Base-by-base conservation (phyloP, 352 stramenopile species). In the Saprolegnia diclina region DNA sequence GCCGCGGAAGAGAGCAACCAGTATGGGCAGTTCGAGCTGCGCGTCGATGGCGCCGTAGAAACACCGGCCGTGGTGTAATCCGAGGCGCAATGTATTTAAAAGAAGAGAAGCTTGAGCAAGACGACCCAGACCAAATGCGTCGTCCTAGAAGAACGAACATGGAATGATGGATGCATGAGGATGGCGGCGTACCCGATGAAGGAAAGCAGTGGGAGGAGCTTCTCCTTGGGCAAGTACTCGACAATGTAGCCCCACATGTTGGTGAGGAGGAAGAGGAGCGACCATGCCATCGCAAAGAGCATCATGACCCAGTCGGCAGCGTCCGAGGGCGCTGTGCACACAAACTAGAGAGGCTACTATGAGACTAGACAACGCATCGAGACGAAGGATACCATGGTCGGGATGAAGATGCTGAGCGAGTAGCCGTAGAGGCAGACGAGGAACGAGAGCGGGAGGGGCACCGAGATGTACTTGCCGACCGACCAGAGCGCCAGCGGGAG, bases 51-150 rank as follows among this genome's bases (percentile, higher is more conserved):
- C 24, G 45, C 45, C 18, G 21, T 52, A 52, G 13, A 24, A 35
- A 9, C 52, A 59, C 11, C 19, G 3, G 35, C 37, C n/a, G 16
- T 16, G 32, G n/a, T 52, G 19, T 24, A 7, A 65, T 2, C 29
- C 29, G 19, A 42, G 19, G 7, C 29, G 3, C 2, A 29, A 53
- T 71, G 21, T 46, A 44, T 48, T 77, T 86, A 95, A 70, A 92
- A 95, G 75, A 95, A 95, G 29, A 92, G 71, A 44, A 95, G 74
- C 74, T 95, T 95, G 78, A 95, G 86, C 53, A 91, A 69, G 59
- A 92, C 84, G 5, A 83, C 81, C 87, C 87, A 95, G 45, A 90
- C 62, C 71, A 95, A 76, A 76, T 95, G 85, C 63, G 79, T 81
- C 24, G 82, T 80, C 44, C 87, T 94, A 70, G 10, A 5, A 35